Conservation (phyloP, 176 grass and related monocot genomes). For the Lolium multiflorum region DNA sequence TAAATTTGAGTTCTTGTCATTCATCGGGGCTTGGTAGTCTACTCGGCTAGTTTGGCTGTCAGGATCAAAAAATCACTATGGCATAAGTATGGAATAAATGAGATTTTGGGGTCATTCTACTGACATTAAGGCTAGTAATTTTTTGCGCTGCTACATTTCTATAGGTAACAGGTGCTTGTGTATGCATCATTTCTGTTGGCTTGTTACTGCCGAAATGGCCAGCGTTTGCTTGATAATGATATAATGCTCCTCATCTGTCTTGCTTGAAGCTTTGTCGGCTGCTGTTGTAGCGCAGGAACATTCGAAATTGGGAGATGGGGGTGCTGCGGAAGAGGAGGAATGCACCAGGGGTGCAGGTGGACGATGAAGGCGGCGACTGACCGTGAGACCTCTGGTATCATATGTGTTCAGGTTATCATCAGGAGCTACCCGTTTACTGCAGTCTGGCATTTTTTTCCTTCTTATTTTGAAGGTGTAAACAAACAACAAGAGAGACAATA, state of each 20-base stretch:
- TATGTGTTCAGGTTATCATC: too few species aligned
- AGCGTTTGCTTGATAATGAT: neutral
- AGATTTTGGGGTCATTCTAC: neutral
- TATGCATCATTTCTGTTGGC: neutral
- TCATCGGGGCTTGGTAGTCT: neutral
- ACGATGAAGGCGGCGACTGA: neutral
- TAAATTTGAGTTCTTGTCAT: neutral
- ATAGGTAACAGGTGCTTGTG: neutral
- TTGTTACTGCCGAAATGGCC: neutral
- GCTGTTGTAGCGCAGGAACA: neutral
- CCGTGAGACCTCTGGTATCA: neutral
- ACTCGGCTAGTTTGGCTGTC: neutral
- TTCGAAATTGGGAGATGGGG: neutral
- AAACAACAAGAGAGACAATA: too few species aligned
- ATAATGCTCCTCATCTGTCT: neutral
- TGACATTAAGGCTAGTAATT: neutral
- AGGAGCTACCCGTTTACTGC: too few species aligned
- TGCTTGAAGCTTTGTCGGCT: neutral
- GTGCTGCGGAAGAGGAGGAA: neutral
- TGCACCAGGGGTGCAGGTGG: neutral
- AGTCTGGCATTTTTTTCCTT: too few species aligned
- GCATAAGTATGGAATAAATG: neutral
- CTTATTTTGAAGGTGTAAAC: too few species aligned
- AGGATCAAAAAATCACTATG: neutral
- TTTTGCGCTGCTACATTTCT: neutral